These are phyloP conservation scores for Rugosomyces carneus DNA, from an alignment of 1,284 basidiomycete genomes.

Conservation along the genomic window DNA sequence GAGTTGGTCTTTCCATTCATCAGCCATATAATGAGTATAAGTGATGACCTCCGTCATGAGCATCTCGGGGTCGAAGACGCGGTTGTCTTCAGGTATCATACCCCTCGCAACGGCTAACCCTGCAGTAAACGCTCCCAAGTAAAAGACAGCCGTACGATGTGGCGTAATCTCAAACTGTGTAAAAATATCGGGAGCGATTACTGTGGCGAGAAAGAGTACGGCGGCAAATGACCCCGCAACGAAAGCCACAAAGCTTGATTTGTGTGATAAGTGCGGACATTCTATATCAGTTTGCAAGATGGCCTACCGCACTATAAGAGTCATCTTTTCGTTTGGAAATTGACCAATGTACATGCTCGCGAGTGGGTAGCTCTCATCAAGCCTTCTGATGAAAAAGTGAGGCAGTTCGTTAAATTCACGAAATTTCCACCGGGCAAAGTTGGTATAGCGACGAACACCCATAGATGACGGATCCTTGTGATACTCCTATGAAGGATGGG, in stretches of 20 bases:
- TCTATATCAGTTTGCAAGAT: not conserved
- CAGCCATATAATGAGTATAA: slow-evolving; percentile 94
- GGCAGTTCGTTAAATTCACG: slow-evolving; percentile 98
- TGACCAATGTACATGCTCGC: slow-evolving; percentile 96
- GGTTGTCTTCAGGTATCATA: slow-evolving; percentile 94
- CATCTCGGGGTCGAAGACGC: slow-evolving; percentile 89
- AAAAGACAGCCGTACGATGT: slow-evolving; percentile 91
- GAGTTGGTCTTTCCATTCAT: slow-evolving; percentile 83
- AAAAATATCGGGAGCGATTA: slow-evolving; percentile 89
- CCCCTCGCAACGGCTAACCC: slow-evolving; percentile 86
- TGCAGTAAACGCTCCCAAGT: slow-evolving; percentile 83
- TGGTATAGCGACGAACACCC: slow-evolving; percentile 88
- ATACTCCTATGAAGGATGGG: slow-evolving; percentile 71
- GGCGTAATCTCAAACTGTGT: slow-evolving; percentile 93
- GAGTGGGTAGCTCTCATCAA: slow-evolving; percentile 83
- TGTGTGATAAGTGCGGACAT: not conserved
- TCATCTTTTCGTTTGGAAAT: slow-evolving; percentile 92
- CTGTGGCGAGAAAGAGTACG: slow-evolving; percentile 85
- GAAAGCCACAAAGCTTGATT: slow-evolving; percentile 84
- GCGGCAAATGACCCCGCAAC: slow-evolving; percentile 95
- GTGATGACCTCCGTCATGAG: slow-evolving; percentile 88
- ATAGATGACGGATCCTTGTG: slow-evolving; percentile 97
- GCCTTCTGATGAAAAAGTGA: slow-evolving; percentile 82
- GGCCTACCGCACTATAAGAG: slow-evolving; percentile 79
- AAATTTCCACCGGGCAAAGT: slow-evolving; percentile 97